phyloP scores from a whole-genome alignment of 225 moss, liverwort and hornwort genomes.

The Thuidium tamariscinum region DNA sequence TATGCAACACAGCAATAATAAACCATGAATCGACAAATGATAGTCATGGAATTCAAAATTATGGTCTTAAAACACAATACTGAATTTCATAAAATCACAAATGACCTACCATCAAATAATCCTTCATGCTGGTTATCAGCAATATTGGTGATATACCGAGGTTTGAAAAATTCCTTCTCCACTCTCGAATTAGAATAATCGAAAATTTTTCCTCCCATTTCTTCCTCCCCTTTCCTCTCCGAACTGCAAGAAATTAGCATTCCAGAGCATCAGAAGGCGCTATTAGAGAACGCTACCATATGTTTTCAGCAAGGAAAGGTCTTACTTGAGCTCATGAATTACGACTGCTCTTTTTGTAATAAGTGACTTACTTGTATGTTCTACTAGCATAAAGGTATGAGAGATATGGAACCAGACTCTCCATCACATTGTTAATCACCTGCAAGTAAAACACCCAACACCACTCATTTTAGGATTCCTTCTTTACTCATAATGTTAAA shows the following conservation, averaged over 20 bases:
- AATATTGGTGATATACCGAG: slow-evolving; percentile 62
- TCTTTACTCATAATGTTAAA: neutral
- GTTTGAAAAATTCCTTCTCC: slow-evolving; percentile 74
- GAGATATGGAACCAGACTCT: slow-evolving; percentile 75
- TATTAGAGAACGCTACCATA: neutral
- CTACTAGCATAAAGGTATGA: slow-evolving; percentile 61
- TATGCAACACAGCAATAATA: neutral
- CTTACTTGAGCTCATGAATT: neutral
- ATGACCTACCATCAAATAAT: slow-evolving; percentile 67
- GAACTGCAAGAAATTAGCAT: slow-evolving; percentile 20
- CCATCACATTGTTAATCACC: slow-evolving; percentile 90
- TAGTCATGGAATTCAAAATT: neutral
- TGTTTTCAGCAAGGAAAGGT: neutral
- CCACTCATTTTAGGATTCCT: neutral
- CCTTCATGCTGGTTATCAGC: slow-evolving; percentile 70
- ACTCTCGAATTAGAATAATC: slow-evolving; percentile 47
- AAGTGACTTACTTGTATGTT: slow-evolving; percentile 47
- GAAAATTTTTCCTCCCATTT: slow-evolving; percentile 42
- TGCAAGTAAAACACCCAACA: slow-evolving; percentile 5
- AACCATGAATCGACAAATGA: neutral
- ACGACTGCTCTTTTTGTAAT: neutral
- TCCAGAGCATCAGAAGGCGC: neutral
- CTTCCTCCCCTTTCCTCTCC: slow-evolving; percentile 47
- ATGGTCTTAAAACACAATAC: neutral
- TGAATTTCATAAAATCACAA: neutral